A percentile compares a stretch with the other conserved stretches of the same genome.
phyloP scores from a whole-genome alignment of 768 basidiomycete species.

The Pulveroboletus sp. region DNA sequence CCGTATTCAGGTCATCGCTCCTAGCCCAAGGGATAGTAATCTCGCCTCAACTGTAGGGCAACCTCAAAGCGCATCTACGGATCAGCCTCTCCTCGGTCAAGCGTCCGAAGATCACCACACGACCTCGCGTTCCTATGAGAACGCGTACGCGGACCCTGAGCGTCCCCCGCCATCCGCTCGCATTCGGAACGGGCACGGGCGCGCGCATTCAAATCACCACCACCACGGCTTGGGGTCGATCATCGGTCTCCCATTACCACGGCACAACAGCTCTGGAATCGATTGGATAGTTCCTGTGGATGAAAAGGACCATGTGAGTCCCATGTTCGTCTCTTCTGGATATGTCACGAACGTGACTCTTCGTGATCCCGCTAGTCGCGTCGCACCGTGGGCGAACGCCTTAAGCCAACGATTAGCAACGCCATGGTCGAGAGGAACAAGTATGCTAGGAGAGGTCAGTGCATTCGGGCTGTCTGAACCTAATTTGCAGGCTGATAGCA shows the following conservation, averaged over 20 bases:
- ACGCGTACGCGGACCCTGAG: slow-evolving; percentile 10
- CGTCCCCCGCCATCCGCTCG: slow-evolving; percentile 3
- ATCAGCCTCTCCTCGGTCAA: slow-evolving; percentile 3
- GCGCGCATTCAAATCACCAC: slow-evolving; percentile 8
- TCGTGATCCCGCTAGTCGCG: slow-evolving; percentile 14
- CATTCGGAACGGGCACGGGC: slow-evolving; percentile 16
- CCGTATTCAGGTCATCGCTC: background rate
- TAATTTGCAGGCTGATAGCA: slow-evolving; percentile 9
- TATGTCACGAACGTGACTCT: background rate
- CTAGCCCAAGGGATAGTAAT: background rate
- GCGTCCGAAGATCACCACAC: slow-evolving; percentile 5
- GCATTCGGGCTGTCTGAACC: background rate
- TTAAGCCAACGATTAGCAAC: slow-evolving; percentile 47
- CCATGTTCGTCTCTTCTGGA: background rate
- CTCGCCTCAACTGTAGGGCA: background rate
- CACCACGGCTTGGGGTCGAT: background rate
- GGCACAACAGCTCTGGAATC: slow-evolving; percentile 4
- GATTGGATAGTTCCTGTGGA: slow-evolving; percentile 28
- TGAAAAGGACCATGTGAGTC: slow-evolving; percentile 17
- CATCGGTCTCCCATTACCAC: background rate
- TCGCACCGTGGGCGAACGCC: slow-evolving; percentile 46
- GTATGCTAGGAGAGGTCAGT: slow-evolving; percentile 42
- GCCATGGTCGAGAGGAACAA: slow-evolving; percentile 46
- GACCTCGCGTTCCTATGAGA: background rate
- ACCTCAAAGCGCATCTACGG: slow-evolving; percentile 1